Evolutionary conservation across 352 stramenopile species (phyloP).

Genomic region (Phytophthora aleatoria): DNA sequence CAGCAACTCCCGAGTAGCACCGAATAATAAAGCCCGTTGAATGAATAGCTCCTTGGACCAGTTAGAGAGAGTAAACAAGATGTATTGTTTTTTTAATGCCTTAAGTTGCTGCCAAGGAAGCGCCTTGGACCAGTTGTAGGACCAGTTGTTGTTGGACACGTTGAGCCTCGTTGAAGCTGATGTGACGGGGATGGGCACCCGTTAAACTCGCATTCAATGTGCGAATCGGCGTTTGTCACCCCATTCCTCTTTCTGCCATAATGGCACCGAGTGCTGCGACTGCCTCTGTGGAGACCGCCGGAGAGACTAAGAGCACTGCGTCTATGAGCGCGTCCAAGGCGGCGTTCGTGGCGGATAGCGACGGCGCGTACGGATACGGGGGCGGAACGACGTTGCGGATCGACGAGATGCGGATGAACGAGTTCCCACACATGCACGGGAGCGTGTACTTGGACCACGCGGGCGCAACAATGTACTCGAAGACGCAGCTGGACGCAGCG

Average conservation of each 20-base stretch:
- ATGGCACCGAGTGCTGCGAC: conserved; percentile 2
- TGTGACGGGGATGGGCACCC: conserved; percentile 10
- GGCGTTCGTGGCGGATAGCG: conserved; percentile 33
- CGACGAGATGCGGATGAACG: conserved; percentile 46
- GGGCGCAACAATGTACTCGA: conserved; percentile 78
- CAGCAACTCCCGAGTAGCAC: background rate
- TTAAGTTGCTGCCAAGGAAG: too few relatives aligned
- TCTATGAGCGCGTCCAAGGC: conserved; percentile 25
- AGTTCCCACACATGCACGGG: conserved; percentile 53
- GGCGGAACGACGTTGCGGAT: conserved; percentile 27
- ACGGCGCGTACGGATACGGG: conserved; percentile 42
- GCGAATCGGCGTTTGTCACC: conserved; percentile 5
- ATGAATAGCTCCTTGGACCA: background rate
- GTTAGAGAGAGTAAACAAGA: too few relatives aligned
- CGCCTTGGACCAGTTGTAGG: background rate
- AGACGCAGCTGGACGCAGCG: conserved; percentile 57
- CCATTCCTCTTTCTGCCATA: conserved; percentile 19
- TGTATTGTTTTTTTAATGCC: too few relatives aligned
- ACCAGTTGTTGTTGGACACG: conserved; percentile 17
- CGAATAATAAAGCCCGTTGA: background rate
- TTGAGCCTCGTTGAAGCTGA: conserved; percentile 19
- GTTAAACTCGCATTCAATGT: conserved; percentile 23
- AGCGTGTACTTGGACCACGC: conserved; percentile 87
- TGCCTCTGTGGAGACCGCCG: background rate
- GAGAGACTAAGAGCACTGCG: conserved; percentile 4